Percentiles rank a stretch among this genome's conserved stretches.
phyloP scores from a whole-genome alignment of 2,329 filamentous ascomycete genomes.

The Fusarium albosuccineum region DNA sequence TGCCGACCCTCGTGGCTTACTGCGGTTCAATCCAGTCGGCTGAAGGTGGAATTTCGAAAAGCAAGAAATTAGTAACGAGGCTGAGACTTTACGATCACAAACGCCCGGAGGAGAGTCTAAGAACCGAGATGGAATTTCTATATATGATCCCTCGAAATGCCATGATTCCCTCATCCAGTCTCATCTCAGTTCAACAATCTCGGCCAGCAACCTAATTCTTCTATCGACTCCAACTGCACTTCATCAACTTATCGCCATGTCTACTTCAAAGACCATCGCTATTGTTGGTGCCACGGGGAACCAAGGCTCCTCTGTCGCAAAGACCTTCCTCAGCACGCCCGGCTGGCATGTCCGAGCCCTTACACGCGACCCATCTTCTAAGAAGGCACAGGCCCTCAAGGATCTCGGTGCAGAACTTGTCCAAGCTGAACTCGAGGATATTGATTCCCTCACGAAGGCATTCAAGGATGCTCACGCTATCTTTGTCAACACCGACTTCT shows the following conservation, averaged over 20 bases:
- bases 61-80: not conserved
- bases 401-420: conserved; percentile 58
- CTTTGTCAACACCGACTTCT: conserved; percentile 68
- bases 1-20: conserved; percentile 24
- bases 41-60: no score
- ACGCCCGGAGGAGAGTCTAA: no score
- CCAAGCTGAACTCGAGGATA: conserved; percentile 58
- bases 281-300: conserved; percentile 62
- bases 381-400: conserved; percentile 55
- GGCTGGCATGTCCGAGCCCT: conserved; percentile 59
- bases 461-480: conserved; percentile 61
- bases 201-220: no score
- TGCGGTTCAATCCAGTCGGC: not conserved
- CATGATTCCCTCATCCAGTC: not conserved
- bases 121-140: not conserved
- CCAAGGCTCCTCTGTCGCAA: conserved; percentile 63
- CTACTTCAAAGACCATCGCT: conserved; percentile 50
- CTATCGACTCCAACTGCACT: no score
- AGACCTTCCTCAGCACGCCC: conserved; percentile 54
- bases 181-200: no score
- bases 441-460: conserved; percentile 52
- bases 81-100: no score
- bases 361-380: conserved; percentile 57
- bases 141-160: fast-evolving
- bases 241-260: conserved; percentile 13